phyloP scores from a whole-genome alignment of 768 basidiomycete genomes.

The Lentinula boryana region DNA sequence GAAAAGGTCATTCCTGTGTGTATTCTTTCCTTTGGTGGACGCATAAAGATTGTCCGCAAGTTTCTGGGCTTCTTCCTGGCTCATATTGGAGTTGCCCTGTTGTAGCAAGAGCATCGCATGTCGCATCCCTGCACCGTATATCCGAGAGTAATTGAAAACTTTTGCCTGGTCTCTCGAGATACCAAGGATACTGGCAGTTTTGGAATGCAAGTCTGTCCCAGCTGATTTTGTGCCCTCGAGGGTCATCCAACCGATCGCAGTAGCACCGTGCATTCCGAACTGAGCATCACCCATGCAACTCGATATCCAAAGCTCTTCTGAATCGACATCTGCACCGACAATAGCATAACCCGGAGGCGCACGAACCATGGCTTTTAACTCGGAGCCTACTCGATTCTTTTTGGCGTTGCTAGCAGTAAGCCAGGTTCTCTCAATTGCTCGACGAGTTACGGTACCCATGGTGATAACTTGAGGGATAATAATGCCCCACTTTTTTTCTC shows the following conservation, averaged over 20 bases:
- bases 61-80: slow-evolving; percentile 70
- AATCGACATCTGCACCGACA: slow-evolving; percentile 98
- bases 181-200: slow-evolving; percentile 88
- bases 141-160: slow-evolving; percentile 98
- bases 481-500: slow-evolving; percentile 67
- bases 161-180: slow-evolving; percentile 95
- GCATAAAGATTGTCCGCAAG: slow-evolving; percentile 83
- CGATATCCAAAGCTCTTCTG: slow-evolving; percentile 98
- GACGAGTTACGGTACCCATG: slow-evolving; percentile 98
- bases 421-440: slow-evolving; percentile 98
- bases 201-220: slow-evolving; percentile 95
- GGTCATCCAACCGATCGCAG: slow-evolving; percentile 99
- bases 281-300: slow-evolving; percentile 98
- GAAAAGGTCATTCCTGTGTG: slow-evolving; percentile 68
- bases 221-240: slow-evolving; percentile 93
- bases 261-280: slow-evolving; percentile 94
- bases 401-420: slow-evolving; percentile 97
- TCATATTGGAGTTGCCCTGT: slow-evolving; percentile 78
- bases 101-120: slow-evolving; percentile 85
- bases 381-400: slow-evolving; percentile 95
- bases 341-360: slow-evolving; percentile 91
- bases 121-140: slow-evolving; percentile 97
- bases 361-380: slow-evolving; percentile 96
- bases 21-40: slow-evolving; percentile 90
- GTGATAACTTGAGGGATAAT: slow-evolving; percentile 95